Evolutionary conservation across 495 filamentous ascomycete species (phyloP).

Genomic region (Tuber umbilicatum): DNA sequence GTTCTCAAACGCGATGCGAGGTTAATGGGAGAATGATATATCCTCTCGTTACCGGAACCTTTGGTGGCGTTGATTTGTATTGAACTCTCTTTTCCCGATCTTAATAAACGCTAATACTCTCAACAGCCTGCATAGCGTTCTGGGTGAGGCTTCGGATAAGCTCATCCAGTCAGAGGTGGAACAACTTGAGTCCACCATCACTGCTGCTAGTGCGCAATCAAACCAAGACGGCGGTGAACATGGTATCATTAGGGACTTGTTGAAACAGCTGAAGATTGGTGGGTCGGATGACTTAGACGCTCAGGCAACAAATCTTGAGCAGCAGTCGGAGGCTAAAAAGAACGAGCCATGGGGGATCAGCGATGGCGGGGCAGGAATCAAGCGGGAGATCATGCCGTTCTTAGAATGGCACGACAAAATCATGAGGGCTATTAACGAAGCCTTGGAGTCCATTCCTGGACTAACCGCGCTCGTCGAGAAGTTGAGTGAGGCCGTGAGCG

Average conservation of each 20-base stretch:
- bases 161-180: constrained; percentile 78
- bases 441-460: constrained; percentile 73
- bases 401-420: constrained; percentile 83
- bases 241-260: constrained; percentile 65
- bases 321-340: constrained; percentile 46
- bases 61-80: constrained; percentile 72
- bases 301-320: constrained; percentile 63
- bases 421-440: constrained; percentile 66
- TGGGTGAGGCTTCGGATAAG: constrained; percentile 84
- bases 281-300: constrained; percentile 60
- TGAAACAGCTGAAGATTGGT: constrained; percentile 66
- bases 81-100: background rate
- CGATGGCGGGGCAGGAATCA: constrained; percentile 48
- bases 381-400: constrained; percentile 71
- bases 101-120: constrained; percentile 8
- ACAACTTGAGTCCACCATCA: constrained; percentile 68
- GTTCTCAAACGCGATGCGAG: constrained; percentile 58
- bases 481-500: constrained; percentile 66
- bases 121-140: constrained; percentile 69
- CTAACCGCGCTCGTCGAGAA: constrained; percentile 72
- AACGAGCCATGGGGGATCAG: constrained; percentile 29
- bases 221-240: constrained; percentile 47
- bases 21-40: constrained; percentile 64
- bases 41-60: constrained; percentile 80
- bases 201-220: constrained; percentile 50